Evolutionary conservation across 768 basidiomycete genomes (phyloP).

Genomic region (Tylopilus plumbeoviolaceoides): DNA sequence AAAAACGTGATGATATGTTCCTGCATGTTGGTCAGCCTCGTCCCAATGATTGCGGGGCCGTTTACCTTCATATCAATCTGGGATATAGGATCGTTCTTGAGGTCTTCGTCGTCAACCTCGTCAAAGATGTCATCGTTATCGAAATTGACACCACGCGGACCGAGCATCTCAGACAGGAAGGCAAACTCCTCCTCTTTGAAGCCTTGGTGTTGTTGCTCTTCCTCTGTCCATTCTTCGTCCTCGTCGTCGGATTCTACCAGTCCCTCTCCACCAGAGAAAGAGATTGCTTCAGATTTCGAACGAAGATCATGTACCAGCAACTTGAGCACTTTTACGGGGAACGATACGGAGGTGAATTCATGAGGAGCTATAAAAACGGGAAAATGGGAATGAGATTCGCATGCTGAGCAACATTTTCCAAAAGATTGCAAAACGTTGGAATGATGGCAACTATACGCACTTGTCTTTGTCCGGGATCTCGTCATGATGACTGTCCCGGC

Average conservation of each 20-base stretch:
- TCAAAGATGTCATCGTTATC: constrained; percentile 77
- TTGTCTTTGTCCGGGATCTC: constrained; percentile 80
- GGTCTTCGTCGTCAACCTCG: constrained; percentile 80
- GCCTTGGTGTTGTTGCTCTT: constrained; percentile 60
- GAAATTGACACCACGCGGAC: constrained; percentile 65
- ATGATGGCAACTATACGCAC: constrained; percentile 44
- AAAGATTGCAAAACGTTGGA: constrained; percentile 1
- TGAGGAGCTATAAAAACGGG: constrained; percentile 59
- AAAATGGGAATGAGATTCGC: constrained; percentile 20
- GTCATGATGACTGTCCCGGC: constrained; percentile 85
- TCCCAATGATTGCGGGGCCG: neutral
- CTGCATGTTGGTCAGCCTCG: constrained; percentile 33
- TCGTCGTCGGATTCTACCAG: constrained; percentile 77
- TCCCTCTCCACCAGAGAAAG: constrained; percentile 53
- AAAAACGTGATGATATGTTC: constrained; percentile 69
- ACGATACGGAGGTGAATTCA: constrained; percentile 79
- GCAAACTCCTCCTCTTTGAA: constrained; percentile 74
- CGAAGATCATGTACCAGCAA: constrained; percentile 82
- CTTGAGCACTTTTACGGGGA: constrained; percentile 92
- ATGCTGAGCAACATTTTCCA: neutral
- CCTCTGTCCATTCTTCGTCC: constrained; percentile 94
- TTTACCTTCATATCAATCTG: constrained; percentile 76
- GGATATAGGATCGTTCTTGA: constrained; percentile 80
- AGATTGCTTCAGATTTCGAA: constrained; percentile 69
- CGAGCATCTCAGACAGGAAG: constrained; percentile 80